These are phyloP conservation scores for Uromyces viciae-fabae DNA, from an alignment of 1,284 basidiomycete genomes.

Conservation along the genomic window DNA sequence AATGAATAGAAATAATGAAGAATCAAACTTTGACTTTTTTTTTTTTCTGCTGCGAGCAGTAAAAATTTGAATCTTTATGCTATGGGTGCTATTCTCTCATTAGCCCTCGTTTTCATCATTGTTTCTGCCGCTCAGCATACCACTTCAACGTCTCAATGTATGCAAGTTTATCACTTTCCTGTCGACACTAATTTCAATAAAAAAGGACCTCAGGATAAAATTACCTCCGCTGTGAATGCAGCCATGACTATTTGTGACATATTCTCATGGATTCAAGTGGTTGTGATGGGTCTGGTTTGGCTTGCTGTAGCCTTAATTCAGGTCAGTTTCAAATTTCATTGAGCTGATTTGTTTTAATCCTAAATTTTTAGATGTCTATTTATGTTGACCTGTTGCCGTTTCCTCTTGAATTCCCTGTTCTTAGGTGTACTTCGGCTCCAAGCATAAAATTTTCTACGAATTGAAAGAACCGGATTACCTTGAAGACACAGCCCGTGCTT, in stretches of 20 bases:
- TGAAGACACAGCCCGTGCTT: slow-evolving; percentile 7
- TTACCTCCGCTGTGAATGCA: slow-evolving; percentile 33
- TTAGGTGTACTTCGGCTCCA: slow-evolving; percentile 37
- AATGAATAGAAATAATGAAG: no score
- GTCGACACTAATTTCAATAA: slow-evolving; percentile 14
- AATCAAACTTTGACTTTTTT: not conserved
- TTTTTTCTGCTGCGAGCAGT: not conserved
- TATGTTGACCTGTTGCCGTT: not conserved
- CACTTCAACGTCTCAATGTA: slow-evolving; percentile 24
- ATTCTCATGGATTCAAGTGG: slow-evolving; percentile 39
- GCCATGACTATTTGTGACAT: slow-evolving; percentile 40
- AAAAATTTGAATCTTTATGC: slow-evolving; percentile 29
- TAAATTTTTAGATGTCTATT: not conserved
- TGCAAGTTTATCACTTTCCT: slow-evolving; percentile 37
- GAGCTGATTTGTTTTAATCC: not conserved
- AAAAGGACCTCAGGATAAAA: not conserved
- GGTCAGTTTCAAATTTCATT: slow-evolving; percentile 1
- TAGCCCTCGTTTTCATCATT: slow-evolving; percentile 22
- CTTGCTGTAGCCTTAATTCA: slow-evolving; percentile 2
- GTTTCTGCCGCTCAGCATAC: slow-evolving; percentile 9
- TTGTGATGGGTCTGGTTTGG: slow-evolving; percentile 32
- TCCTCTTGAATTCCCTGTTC: not conserved
- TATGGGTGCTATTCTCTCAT: slow-evolving; percentile 1
- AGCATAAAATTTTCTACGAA: slow-evolving; percentile 31
- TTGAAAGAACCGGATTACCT: slow-evolving; percentile 30